A percentile compares a stretch with the other conserved stretches of the same genome.
phyloP scores from a whole-genome alignment of 495 filamentous ascomycete species.

The Hyaloscypha hepaticicola region DNA sequence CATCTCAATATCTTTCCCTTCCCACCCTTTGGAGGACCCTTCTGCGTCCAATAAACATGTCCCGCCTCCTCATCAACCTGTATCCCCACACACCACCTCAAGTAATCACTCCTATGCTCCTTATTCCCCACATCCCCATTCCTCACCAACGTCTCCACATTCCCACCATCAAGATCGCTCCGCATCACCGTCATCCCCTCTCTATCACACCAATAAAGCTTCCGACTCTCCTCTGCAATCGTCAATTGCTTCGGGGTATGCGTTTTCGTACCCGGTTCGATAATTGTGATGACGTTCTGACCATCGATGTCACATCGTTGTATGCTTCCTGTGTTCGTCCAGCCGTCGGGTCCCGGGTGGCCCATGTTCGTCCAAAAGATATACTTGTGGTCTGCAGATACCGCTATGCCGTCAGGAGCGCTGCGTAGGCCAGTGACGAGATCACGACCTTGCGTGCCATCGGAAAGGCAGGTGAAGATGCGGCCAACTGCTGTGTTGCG shows the following conservation, averaged over 20 bases:
- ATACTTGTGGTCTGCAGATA: conserved; percentile 6
- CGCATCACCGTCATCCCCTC: conserved; percentile 50
- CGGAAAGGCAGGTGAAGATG: conserved; percentile 18
- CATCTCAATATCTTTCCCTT: conserved; percentile 50
- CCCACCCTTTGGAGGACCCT: conserved; percentile 47
- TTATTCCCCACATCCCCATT: conserved; percentile 38
- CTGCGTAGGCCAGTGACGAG: conserved; percentile 7
- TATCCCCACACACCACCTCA: conserved; percentile 55
- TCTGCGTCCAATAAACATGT: conserved; percentile 59
- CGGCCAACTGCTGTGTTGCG: conserved; percentile 11
- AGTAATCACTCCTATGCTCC: conserved; percentile 34
- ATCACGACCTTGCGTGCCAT: conserved; percentile 10
- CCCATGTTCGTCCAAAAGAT: conserved; percentile 26
- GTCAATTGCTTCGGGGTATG: conserved; percentile 57
- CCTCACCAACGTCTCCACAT: conserved; percentile 40
- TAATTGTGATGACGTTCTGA: conserved; percentile 15
- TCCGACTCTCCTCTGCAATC: conserved; percentile 33
- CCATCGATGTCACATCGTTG: conserved; percentile 17
- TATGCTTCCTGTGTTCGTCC: conserved; percentile 17
- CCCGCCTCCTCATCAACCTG: conserved; percentile 38
- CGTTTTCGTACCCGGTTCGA: conserved; percentile 37
- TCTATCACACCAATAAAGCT: conserved; percentile 55
- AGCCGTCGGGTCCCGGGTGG: not conserved
- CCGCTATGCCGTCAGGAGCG: conserved; percentile 17
- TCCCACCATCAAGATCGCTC: conserved; percentile 20